Evolutionary conservation across 2,329 filamentous ascomycete genomes (phyloP).

Genomic region (Helotiales sp.): DNA sequence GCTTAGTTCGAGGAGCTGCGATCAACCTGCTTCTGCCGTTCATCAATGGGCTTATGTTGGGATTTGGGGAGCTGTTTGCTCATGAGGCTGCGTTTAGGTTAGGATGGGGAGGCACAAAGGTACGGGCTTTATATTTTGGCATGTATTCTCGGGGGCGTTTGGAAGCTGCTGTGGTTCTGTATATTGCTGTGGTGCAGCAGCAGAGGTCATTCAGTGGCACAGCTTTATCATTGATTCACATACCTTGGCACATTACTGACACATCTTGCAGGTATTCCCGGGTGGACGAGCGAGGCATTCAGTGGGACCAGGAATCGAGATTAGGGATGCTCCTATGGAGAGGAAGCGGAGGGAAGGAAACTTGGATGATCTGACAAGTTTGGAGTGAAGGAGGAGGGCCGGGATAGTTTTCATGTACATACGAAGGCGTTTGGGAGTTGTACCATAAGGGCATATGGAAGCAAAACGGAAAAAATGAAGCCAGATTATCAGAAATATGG

Average conservation of each 20-base stretch:
- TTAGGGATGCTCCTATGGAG: conserved; percentile 66
- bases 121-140: conserved; percentile 49
- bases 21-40: conserved; percentile 97
- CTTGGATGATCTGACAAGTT: conserved; percentile 68
- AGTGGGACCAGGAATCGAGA: conserved; percentile 82
- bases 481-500: neutral
- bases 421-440: conserved; percentile 35
- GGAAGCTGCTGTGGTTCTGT: neutral
- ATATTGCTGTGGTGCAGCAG: neutral
- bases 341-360: conserved; percentile 50
- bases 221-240: neutral
- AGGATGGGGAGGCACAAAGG: conserved; percentile 94
- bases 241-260: neutral
- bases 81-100: conserved; percentile 93
- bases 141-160: neutral
- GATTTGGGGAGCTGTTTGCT: conserved; percentile 94
- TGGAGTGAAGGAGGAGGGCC: conserved; percentile 40
- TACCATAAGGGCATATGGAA: conserved; percentile 13
- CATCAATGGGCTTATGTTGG: conserved; percentile 97
- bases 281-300: conserved; percentile 50
- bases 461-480: neutral
- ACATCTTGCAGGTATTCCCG: conserved; percentile 41
- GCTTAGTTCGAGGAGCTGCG: conserved; percentile 81
- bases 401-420: conserved; percentile 21
- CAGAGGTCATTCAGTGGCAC: neutral